Conservation (phyloP, 768 basidiomycete species). For the Podaxis rugospora region DNA sequence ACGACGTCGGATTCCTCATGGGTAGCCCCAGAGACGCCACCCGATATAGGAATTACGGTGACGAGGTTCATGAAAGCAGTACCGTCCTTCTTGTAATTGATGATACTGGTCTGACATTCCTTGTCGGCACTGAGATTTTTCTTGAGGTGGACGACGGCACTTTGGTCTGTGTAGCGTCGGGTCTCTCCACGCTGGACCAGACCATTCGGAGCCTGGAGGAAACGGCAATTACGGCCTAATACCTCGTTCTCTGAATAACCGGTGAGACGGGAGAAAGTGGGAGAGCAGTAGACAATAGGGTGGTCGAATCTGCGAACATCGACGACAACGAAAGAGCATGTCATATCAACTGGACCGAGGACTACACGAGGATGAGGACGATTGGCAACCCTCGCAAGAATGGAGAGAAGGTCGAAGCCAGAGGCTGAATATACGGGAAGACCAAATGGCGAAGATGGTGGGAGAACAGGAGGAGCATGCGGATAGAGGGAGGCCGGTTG, state of each 20-base stretch:
- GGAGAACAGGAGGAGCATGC: neutral
- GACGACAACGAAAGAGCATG: constrained; percentile 88
- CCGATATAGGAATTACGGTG: constrained; percentile 81
- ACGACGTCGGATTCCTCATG: constrained; percentile 68
- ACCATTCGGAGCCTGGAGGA: constrained; percentile 76
- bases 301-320: constrained; percentile 78
- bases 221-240: constrained; percentile 87
- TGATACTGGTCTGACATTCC: constrained; percentile 82
- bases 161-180: constrained; percentile 57
- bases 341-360: constrained; percentile 89
- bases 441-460: constrained; percentile 18
- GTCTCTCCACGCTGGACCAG: constrained; percentile 29
- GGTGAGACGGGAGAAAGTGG: constrained; percentile 73
- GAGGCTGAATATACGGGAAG: constrained; percentile 81
- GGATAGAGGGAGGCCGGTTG: neutral
- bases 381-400: constrained; percentile 72
- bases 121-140: constrained; percentile 67
- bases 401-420: constrained; percentile 85
- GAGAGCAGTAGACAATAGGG: constrained; percentile 90
- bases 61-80: constrained; percentile 89
- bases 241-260: constrained; percentile 75
- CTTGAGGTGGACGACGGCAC: constrained; percentile 59
- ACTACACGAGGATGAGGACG: constrained; percentile 70
- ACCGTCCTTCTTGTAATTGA: constrained; percentile 88
- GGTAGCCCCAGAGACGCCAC: constrained; percentile 42